Percentiles rank a stretch among this genome's conserved stretches.
Conservation (phyloP, 2,329 filamentous ascomycete genomes). For the Acephala macrosclerotiorum region DNA sequence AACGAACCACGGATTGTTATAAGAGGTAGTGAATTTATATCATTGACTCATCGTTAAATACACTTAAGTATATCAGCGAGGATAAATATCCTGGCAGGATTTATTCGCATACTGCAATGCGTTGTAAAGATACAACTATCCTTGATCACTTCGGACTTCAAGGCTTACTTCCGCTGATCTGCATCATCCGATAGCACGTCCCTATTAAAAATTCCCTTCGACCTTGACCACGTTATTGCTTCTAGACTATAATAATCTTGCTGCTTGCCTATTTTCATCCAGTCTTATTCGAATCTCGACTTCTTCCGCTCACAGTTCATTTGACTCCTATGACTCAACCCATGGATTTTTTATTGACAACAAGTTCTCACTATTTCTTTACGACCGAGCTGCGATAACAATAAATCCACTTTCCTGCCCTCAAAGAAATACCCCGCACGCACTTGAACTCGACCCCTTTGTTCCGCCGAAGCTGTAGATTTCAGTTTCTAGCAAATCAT, state of each 20-base stretch:
- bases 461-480: background rate
- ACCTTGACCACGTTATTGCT: background rate
- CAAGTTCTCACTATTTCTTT: slow-evolving; percentile 24
- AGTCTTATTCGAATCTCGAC: background rate
- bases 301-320: background rate
- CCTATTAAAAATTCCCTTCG: background rate
- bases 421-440: slow-evolving; percentile 31
- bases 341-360: slow-evolving; percentile 28
- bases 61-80: no score
- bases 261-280: slow-evolving; percentile 2
- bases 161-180: background rate
- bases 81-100: no score
- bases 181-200: background rate
- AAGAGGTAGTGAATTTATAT: no score
- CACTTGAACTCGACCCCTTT: slow-evolving; percentile 15
- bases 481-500: slow-evolving; percentile 15
- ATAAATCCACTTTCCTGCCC: background rate
- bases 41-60: no score
- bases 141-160: background rate
- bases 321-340: slow-evolving; percentile 21
- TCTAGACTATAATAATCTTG: background rate
- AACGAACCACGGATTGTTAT: no score
- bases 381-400: slow-evolving; percentile 34
- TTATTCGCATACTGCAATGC: no score
- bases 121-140: background rate